Evolutionary conservation across 805 yeast genomes (phyloP), one percentile per base, ranked within the genome.

Genomic region (Monosporozyma siamensis): DNA sequence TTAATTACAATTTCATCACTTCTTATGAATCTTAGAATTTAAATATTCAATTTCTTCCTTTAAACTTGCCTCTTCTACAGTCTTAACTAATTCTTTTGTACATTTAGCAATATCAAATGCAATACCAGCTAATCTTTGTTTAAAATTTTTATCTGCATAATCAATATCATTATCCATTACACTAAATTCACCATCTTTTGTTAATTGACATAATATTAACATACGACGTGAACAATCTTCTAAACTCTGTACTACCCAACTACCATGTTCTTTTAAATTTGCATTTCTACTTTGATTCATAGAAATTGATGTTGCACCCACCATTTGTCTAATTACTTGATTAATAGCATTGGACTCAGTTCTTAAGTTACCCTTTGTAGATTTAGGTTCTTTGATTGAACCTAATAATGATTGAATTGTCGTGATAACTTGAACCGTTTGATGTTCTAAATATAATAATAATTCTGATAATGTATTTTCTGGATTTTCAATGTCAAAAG

Each of bases 41-140:
- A 87, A 71, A 50, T 80, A 79, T 4, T 80, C 88, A 53, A 89
- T 83, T 54, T 88, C 95, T 51, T 82, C 89, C 55, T 82, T 82
- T 54, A 89, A 68, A 56, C 89, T 82, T 20, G 95, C 95, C 59
- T 89, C 97, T 60, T 90, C 97, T 4, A 90, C 96, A 1, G 95
- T 85, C 66, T 89, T 89, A 17, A 90, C 97, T 57, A 90, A 72
- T 63, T 90, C 97, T 62, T 89, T 90, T 4, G 97, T 90, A 61
- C 95, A 83, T 64, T 90, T 88, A 20, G 97, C 97, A 65, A 90
- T 85, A 61, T 90, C 97, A 66, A 88, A 90, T 23, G 95, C 90
- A 51, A 89, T 82, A 2, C 97, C 97, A 0, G 97, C 97, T 50
- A 90, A 75, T 55, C 97, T 76, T 64, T 90, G 97, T 64, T 86